phyloP scores from a whole-genome alignment of 179 eudicot genomes.

The Actinidia chinensis region DNA sequence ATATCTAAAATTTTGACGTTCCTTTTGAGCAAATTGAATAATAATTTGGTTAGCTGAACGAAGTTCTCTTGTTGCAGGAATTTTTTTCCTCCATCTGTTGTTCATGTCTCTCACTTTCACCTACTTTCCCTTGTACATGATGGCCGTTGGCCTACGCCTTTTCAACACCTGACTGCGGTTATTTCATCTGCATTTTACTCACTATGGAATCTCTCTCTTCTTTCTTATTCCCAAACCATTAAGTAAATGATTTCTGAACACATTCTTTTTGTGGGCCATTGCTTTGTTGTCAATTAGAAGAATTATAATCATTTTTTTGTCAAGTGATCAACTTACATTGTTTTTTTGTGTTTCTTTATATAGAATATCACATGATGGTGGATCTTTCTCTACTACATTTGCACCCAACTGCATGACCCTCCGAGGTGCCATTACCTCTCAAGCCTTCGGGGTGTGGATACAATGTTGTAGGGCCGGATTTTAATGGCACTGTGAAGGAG shows the following conservation, averaged over 20 bases:
- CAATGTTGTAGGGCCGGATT: slow-evolving; percentile 48
- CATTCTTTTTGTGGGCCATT: neutral
- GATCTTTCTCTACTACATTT: slow-evolving; percentile 86
- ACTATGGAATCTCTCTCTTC: slow-evolving; percentile 92
- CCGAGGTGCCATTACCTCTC: slow-evolving; percentile 70
- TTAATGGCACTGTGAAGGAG: slow-evolving; percentile 62
- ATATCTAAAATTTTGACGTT: neutral
- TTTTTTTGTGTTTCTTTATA: neutral
- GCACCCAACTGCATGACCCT: slow-evolving; percentile 82
- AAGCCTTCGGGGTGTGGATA: slow-evolving; percentile 79
- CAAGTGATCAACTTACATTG: neutral
- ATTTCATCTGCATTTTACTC: slow-evolving; percentile 82
- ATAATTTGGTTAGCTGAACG: neutral
- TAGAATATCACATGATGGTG: slow-evolving; percentile 90
- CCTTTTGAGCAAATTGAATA: neutral
- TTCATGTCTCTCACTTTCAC: slow-evolving; percentile 89
- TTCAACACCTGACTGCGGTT: slow-evolving; percentile 72
- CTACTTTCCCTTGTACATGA: slow-evolving; percentile 92
- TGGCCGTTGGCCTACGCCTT: slow-evolving; percentile 87
- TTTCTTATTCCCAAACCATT: slow-evolving; percentile 75
- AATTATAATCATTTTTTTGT: neutral
- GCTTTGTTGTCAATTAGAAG: neutral
- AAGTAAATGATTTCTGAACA: slow-evolving; percentile 37
- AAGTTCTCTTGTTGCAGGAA: slow-evolving; percentile 53
- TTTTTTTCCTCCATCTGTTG: slow-evolving; percentile 58